Evolutionary conservation across 192 early-diverging fungal genomes (phyloP), one percentile per base, ranked within the genome.

Genomic region (Coemansia sp.): DNA sequence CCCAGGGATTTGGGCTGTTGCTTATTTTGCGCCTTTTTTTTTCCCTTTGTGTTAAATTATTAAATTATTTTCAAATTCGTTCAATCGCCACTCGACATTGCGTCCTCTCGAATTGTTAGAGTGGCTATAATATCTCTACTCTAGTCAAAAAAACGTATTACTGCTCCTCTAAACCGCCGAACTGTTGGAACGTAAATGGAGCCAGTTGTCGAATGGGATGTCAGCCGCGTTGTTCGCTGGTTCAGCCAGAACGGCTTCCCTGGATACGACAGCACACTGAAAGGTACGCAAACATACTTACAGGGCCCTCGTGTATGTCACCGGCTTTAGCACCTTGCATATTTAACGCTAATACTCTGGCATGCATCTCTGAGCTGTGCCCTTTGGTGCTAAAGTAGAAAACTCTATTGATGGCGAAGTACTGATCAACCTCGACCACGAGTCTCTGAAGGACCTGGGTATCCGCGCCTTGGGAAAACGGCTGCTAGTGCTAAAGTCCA

Each of bases 331-430:
- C 26, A 26, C 6, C 39, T 4, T 11, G 21, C 33, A 39, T 13
- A 38, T 23, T 16, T 7, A 62, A 35, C 17, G 37, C 60, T 42
- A 40, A 62, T 39, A 23, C 60, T 62, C 19, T 28, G 16, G 0
- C 8, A 47, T 19, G n/a, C 6, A 35, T 16, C 19, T 2, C 21
- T 28, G 28, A 28, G 2, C 28, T 28, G 28, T 28, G 28, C 28
- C 10, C 28, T 52, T 28, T 13, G 3, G 9, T 23, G 23, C 26
- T 16, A 16, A 30, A 10, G 35, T 80, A 76, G 97, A 96, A 61
- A 90, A 98, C 76, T 87, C 87, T 21, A 95, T 99, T 67, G 91
- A 90, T 28, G 97, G 97, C 60, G 94, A 95, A 52, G 83, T 95
- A 6, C 86, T 99, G 5, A 77, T 94, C 38, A 88, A 93, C 72